Conservation (phyloP, 2,329 filamentous ascomycete species). For the Ceratocystis diversiconidia region DNA sequence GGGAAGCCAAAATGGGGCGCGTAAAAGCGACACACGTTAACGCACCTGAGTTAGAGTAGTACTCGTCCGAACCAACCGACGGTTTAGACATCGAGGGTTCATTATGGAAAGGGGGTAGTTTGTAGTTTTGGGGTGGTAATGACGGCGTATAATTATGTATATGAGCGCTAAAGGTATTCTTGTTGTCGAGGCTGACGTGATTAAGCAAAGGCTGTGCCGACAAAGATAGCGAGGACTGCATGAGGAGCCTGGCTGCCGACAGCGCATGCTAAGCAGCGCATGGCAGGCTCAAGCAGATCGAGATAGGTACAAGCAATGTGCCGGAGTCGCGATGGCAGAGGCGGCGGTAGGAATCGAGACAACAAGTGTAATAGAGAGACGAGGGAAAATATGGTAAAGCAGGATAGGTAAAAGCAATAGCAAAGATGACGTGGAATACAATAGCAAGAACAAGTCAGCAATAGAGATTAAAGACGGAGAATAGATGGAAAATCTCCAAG, state of each 20-base stretch:
- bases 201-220: constrained; percentile 14
- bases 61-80: constrained; percentile 26
- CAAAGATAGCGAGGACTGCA: constrained; percentile 17
- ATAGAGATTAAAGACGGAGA: neutral
- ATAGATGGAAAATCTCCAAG: neutral
- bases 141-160: constrained; percentile 1
- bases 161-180: neutral
- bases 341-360: neutral
- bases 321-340: neutral
- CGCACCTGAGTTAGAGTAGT: constrained; percentile 49
- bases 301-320: neutral
- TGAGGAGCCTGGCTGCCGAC: constrained; percentile 16
- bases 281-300: constrained; percentile 10
- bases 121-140: neutral
- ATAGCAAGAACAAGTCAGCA: neutral
- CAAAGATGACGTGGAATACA: neutral
- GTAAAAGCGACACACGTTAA: neutral
- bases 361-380: neutral
- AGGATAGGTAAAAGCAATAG: no score
- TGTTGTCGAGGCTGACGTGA: neutral
- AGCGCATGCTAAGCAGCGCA: constrained; percentile 18
- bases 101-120: constrained; percentile 7
- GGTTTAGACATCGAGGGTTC: constrained; percentile 18
- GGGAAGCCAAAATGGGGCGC: neutral
- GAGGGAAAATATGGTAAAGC: neutral